Base-by-base conservation (phyloP, 352 stramenopile species). In the Discostella stelligera region DNA sequence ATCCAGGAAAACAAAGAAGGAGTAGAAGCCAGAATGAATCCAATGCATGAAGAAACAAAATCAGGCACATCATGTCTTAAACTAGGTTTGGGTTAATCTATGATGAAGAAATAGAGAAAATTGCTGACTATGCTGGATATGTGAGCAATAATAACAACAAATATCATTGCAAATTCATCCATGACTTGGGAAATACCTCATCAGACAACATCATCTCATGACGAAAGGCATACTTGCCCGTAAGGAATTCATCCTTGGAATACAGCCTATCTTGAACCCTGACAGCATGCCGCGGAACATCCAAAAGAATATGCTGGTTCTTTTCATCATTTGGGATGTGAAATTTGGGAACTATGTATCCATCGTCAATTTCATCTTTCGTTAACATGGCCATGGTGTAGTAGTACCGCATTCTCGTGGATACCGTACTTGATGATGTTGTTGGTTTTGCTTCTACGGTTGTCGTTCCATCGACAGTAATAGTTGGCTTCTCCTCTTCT, bases 141-240 rank as follows among this genome's bases (percentile, higher is more conserved):
- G 5, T 58, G 2, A 10, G 37, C 18, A 58, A n/a, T 11, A 56
- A 30, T 27, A 7, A 6, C 50, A 58, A 18, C 6, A 10, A 58
- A 50, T 37, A 66, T 46, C 25, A 37, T 80, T 50, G 30, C 37
- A 76, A 52, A 67, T 88, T 88, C 52, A 68, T 89, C 87, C 87
- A 93, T 49, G 58, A 49, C 50, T 64, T 23, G 10, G 87, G 87
- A 44, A 89, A 89, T 7, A 93, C 77, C 44, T 90, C 77, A 81
- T 93, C 83, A 37, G 87, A 83, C 50, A 93, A 82, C 27, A 66
- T 65, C 73, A 93, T 90, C 46, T 80, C 61, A 68, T 93, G 85
- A 25, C 87, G 81, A 71, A 93, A 93, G 41, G 77, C 71, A 44
- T 44, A 10, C 37, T 44, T 44, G 55, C 82, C 32, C n/a, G 52